Conservation (phyloP, 305 asterid genomes). For the Salvia sclarea region DNA sequence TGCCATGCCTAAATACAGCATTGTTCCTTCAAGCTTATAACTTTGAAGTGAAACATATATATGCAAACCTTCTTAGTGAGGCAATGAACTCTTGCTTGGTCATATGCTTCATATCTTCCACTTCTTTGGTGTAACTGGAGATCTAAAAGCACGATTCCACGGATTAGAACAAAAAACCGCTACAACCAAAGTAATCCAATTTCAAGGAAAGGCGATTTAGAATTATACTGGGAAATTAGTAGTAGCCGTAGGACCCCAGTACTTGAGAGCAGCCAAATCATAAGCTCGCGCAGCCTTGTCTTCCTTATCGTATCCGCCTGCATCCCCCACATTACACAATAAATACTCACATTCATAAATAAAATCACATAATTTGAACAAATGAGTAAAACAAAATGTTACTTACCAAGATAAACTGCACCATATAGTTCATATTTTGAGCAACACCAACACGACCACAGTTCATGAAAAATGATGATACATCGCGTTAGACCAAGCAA, state of each 20-base stretch:
- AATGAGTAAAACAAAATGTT: background rate
- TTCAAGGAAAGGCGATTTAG: background rate
- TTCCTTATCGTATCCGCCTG: conserved; percentile 98
- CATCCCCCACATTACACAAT: conserved; percentile 24
- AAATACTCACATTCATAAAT: background rate
- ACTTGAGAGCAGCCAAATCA: conserved; percentile 93
- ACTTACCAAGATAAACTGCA: conserved; percentile 91
- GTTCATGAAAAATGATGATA: conserved; percentile 41
- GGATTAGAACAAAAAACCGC: conserved; percentile 3
- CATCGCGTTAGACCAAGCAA: conserved; percentile 30
- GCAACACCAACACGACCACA: conserved; percentile 35
- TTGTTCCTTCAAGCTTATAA: background rate
- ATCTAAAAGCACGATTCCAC: conserved; percentile 43
- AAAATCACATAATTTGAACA: background rate
- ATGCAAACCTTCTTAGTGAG: conserved; percentile 79
- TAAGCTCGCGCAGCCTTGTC: conserved; percentile 94
- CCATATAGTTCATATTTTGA: conserved; percentile 25
- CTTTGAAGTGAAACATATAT: background rate
- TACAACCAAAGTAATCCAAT: background rate
- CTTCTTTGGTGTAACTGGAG: conserved; percentile 63
- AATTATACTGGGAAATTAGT: conserved; percentile 79
- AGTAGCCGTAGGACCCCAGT: conserved; percentile 96
- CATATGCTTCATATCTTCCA: conserved; percentile 81
- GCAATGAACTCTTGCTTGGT: conserved; percentile 98
- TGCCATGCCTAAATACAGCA: background rate